Base-by-base conservation (phyloP, 164 flowering plant species). In the Nymphaea colorata region DNA sequence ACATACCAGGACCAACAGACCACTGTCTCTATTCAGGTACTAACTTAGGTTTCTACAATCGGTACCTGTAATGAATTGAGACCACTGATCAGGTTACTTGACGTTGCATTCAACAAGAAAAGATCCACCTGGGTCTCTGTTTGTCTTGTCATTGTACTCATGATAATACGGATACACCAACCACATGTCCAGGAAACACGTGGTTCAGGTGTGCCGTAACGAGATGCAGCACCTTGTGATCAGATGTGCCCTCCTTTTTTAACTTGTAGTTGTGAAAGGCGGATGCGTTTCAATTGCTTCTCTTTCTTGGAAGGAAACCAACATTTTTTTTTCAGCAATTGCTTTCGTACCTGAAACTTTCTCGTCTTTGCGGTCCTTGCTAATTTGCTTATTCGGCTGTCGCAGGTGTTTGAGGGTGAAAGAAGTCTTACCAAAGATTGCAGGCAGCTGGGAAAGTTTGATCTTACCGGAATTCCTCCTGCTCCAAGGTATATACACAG, bases 1-100 rank as follows among this genome's bases (percentile, higher is more conserved):
- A 91, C 97, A 41, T 87, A 89, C 77, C 96, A 89, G 80, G 97
- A 91, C 75, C 93, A 89, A 78, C 97, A 91, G 47, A 80, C 81
- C 4, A 74, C 76, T 7, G 83, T 80, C 36, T 67, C 81, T n/a
- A 78, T 80, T 65, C 75, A 76, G 79, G 81, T 80, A 70, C 44
- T 12, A 7, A 3, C 3, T 5, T 7, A 17, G 4, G 42, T 11
- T 42, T 5, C 4, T 17, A 15, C 42, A 44, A 57, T 41, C 14
- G 16, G 7, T 17, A 25, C 2, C 6, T 66, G 36, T 25, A 25
- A 25, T 25, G 36, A 25, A 25, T 44, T 16, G 5, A 44, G 17
- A 8, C 2, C 6, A 15, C 18, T n/a, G 63, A 5, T 55, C 16
- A 8, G 10, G 59, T 15, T 55, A 55, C 16, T 15, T 8, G 10